phyloP scores from a whole-genome alignment of 2,329 filamentous ascomycete species.

The Scedosporium dehoogii region DNA sequence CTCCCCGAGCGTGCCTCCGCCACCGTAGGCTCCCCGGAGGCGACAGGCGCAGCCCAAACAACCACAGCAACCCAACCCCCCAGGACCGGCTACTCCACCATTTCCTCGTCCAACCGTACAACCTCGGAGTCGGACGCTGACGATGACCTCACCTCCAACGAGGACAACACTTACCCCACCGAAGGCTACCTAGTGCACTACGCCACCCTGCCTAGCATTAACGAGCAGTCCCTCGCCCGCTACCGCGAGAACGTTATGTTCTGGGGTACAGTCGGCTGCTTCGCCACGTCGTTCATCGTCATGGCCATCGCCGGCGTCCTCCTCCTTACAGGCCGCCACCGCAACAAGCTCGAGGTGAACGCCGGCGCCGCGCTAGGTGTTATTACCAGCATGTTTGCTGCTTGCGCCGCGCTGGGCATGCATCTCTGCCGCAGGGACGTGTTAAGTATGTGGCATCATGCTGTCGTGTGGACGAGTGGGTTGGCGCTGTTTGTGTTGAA shows the following conservation, averaged over 20 bases:
- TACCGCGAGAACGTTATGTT: conserved; percentile 48
- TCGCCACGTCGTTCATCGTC: conserved; percentile 51
- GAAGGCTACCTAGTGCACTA: conserved; percentile 45
- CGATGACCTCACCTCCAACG: conserved; percentile 17
- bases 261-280: conserved; percentile 41
- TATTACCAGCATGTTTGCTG: conserved; percentile 54
- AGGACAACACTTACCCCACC: conserved; percentile 23
- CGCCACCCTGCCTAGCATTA: conserved; percentile 40
- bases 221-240: conserved; percentile 36
- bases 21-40: background rate
- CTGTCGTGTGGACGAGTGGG: conserved; percentile 28
- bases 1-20: conserved; percentile 9
- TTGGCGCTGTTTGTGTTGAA: conserved; percentile 29
- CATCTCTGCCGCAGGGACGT: conserved; percentile 41
- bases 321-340: conserved; percentile 57
- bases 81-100: conserved; percentile 20
- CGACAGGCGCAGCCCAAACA: background rate
- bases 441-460: conserved; percentile 30
- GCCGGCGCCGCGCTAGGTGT: conserved; percentile 62
- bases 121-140: conserved; percentile 15
- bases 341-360: conserved; percentile 61
- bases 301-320: conserved; percentile 56
- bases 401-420: conserved; percentile 49
- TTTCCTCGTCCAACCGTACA: conserved; percentile 8
- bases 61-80: conserved; percentile 11